Evolutionary conservation across 2,329 filamentous ascomycete genomes (phyloP).

Genomic region (Dactylellina sp.): DNA sequence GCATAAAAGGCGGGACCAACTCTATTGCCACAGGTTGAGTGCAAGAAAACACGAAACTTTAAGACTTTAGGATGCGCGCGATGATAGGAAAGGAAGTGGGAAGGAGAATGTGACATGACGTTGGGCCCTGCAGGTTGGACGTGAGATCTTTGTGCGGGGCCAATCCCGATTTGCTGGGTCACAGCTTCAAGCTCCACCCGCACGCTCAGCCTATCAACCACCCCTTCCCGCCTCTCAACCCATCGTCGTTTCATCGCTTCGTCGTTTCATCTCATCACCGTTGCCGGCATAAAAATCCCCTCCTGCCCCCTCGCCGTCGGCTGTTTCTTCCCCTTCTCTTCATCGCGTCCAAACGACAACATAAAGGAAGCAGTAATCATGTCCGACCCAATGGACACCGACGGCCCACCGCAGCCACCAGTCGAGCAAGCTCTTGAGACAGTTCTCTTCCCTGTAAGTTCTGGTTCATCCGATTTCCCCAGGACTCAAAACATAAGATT

Average conservation of each 20-base stretch:
- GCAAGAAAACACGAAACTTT: no score
- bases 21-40: neutral
- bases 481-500: neutral
- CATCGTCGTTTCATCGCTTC: conserved; percentile 1
- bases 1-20: no score
- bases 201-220: neutral
- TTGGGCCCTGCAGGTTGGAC: no score
- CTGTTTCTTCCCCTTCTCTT: neutral
- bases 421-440: conserved; percentile 49
- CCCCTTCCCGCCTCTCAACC: neutral
- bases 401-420: conserved; percentile 11
- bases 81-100: no score
- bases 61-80: no score
- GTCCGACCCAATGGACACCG: conserved; percentile 53
- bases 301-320: neutral
- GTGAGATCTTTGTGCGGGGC: neutral
- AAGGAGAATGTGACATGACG: no score
- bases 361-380: conserved; percentile 2
- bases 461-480: neutral
- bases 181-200: conserved; percentile 5
- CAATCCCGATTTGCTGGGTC: neutral
- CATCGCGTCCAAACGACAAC: neutral
- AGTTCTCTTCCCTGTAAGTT: conserved; percentile 43
- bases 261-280: neutral
- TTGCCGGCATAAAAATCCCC: neutral